These are phyloP conservation scores for Hortiboletus rubellus DNA, from an alignment of 1,284 basidiomycete genomes.

Conservation along the genomic window DNA sequence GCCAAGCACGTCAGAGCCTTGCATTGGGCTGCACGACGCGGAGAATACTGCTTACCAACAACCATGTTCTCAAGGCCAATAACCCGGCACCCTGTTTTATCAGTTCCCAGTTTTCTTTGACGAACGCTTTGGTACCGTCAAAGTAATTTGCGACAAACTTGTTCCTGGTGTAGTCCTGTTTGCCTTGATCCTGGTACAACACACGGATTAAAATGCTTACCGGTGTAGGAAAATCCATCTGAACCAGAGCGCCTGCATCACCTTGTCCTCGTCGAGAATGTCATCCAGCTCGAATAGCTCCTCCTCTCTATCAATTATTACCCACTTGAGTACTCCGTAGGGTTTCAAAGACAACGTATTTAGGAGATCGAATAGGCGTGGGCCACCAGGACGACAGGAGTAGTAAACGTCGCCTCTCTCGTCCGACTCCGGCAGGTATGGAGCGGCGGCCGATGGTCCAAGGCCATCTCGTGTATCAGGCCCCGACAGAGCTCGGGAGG, in stretches of 20 bases:
- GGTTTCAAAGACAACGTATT: slow-evolving; percentile 54
- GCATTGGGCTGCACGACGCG: not conserved
- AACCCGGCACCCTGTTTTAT: slow-evolving; percentile 70
- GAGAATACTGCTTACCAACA: slow-evolving; percentile 47
- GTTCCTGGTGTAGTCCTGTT: slow-evolving; percentile 35
- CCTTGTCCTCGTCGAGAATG: slow-evolving; percentile 68
- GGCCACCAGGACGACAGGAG: slow-evolving; percentile 65
- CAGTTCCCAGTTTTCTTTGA: slow-evolving; percentile 59
- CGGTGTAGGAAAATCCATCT: slow-evolving; percentile 68
- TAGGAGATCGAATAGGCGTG: slow-evolving; percentile 62
- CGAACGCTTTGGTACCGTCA: slow-evolving; percentile 51
- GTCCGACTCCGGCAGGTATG: slow-evolving; percentile 51
- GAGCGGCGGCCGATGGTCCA: slow-evolving; percentile 52
- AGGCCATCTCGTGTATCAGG: slow-evolving; percentile 42
- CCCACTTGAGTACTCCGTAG: slow-evolving; percentile 66
- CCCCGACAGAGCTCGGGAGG: slow-evolving; percentile 24
- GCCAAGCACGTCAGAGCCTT: not conserved
- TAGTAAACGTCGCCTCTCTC: slow-evolving; percentile 49
- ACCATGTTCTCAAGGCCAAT: slow-evolving; percentile 58
- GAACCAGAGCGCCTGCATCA: slow-evolving; percentile 72
- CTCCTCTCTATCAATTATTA: slow-evolving; percentile 66
- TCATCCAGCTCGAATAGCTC: slow-evolving; percentile 69
- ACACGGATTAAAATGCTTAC: slow-evolving; percentile 35
- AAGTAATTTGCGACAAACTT: slow-evolving; percentile 56
- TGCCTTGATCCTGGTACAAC: not conserved